Evolutionary conservation across 1,284 basidiomycete genomes (phyloP).

Genomic region (Leccinum angustisporum): DNA sequence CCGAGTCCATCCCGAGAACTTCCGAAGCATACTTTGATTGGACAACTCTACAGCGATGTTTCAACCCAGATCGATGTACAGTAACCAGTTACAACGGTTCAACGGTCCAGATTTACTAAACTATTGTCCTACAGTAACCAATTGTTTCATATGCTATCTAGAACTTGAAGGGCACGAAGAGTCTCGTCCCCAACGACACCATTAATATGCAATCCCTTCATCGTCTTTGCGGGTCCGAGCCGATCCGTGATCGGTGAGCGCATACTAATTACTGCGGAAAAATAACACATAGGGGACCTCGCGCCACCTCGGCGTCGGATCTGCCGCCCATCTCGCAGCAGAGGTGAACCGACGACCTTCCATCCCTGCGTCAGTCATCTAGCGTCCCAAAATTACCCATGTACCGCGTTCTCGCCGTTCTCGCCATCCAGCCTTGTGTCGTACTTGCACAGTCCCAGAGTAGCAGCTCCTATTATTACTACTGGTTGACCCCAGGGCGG

Average conservation of each 20-base stretch:
- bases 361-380: background rate
- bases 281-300: background rate
- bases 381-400: background rate
- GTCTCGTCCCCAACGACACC: too few species aligned
- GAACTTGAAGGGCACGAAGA: too few species aligned
- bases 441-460: slow-evolving; percentile 8
- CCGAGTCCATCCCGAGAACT: too few species aligned
- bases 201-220: background rate
- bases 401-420: slow-evolving; percentile 2
- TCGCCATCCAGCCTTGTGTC: slow-evolving; percentile 2
- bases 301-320: background rate
- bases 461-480: background rate
- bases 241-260: background rate
- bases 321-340: background rate
- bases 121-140: too few species aligned
- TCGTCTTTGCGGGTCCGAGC: background rate
- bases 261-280: background rate
- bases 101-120: too few species aligned
- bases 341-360: background rate
- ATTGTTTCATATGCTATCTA: too few species aligned
- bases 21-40: too few species aligned
- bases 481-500: slow-evolving; percentile 28
- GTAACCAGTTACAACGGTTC: too few species aligned
- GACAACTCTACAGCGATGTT: too few species aligned
- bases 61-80: too few species aligned